These are phyloP conservation scores for Auxenochlorella pyrenoidosa DNA, from an alignment of 139 green algal genomes.

Conservation along the genomic window DNA sequence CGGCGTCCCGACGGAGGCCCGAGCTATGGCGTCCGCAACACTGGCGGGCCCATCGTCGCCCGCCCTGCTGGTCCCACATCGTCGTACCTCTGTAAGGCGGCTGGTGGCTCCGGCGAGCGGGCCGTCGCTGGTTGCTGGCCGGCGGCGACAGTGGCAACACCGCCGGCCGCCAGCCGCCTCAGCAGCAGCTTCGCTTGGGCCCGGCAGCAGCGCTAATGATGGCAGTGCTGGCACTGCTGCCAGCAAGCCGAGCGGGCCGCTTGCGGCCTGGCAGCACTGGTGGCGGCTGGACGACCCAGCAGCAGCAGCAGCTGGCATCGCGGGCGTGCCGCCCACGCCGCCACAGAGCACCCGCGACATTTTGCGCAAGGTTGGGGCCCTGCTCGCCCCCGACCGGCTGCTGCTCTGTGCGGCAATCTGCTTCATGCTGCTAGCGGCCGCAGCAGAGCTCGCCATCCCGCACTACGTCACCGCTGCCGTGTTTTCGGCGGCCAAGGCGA, in stretches of 20 bases:
- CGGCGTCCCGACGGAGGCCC: too few species aligned
- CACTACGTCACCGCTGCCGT: constrained; percentile 78
- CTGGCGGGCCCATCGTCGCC: too few species aligned
- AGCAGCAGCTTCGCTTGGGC: background rate
- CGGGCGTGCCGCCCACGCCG: background rate
- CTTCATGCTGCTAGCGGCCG: constrained; percentile 35
- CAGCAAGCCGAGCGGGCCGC: background rate
- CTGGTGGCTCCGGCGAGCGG: too few species aligned
- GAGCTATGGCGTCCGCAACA: too few species aligned
- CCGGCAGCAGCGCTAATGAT: background rate
- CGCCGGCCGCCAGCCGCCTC: background rate
- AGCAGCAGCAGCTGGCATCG: background rate
- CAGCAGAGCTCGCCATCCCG: constrained; percentile 80
- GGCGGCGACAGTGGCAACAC: background rate
- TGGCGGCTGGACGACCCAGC: background rate
- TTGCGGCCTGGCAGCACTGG: constrained; percentile 7
- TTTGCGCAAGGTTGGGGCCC: constrained; percentile 12
- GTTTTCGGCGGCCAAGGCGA: constrained; percentile 60
- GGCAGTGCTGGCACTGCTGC: background rate
- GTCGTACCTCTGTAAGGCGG: too few species aligned
- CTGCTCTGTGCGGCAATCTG: background rate
- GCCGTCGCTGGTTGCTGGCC: too few species aligned
- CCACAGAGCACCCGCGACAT: constrained; percentile 18
- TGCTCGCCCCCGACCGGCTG: constrained; percentile 17
- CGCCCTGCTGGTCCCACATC: too few species aligned